Conservation (phyloP, 768 basidiomycete species). For the Suillus luteus region DNA sequence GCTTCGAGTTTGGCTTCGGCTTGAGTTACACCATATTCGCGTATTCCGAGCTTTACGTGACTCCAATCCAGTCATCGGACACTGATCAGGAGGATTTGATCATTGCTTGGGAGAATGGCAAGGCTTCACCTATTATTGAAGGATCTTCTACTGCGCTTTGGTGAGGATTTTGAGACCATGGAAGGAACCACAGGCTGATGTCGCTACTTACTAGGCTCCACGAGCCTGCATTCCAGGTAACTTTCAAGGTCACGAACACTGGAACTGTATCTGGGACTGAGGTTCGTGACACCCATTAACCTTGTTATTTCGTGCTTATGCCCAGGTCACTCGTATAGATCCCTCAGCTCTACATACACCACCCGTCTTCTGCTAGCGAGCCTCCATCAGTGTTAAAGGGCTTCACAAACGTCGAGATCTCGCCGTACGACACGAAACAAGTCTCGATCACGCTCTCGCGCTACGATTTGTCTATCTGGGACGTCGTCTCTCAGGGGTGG, state of each 20-base stretch:
- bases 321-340: conserved; percentile 39
- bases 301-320: neutral
- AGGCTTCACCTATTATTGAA: conserved; percentile 47
- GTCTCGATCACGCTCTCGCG: conserved; percentile 58
- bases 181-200: neutral
- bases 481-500: conserved; percentile 68
- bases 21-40: conserved; percentile 48
- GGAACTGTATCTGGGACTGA: conserved; percentile 36
- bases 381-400: conserved; percentile 68
- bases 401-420: conserved; percentile 55
- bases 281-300: conserved; percentile 15
- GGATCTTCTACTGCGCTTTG: conserved; percentile 62
- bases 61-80: conserved; percentile 41
- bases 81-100: conserved; percentile 25
- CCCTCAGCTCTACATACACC: conserved; percentile 69
- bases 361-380: conserved; percentile 57
- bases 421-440: conserved; percentile 43
- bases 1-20: conserved; percentile 49
- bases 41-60: conserved; percentile 35
- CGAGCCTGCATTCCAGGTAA: conserved; percentile 30
- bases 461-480: conserved; percentile 74
- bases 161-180: conserved; percentile 34
- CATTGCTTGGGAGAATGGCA: conserved; percentile 55
- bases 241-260: conserved; percentile 39
- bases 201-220: conserved; percentile 25